Conservation (phyloP, 2,329 filamentous ascomycete species). For the Claviceps africana region DNA sequence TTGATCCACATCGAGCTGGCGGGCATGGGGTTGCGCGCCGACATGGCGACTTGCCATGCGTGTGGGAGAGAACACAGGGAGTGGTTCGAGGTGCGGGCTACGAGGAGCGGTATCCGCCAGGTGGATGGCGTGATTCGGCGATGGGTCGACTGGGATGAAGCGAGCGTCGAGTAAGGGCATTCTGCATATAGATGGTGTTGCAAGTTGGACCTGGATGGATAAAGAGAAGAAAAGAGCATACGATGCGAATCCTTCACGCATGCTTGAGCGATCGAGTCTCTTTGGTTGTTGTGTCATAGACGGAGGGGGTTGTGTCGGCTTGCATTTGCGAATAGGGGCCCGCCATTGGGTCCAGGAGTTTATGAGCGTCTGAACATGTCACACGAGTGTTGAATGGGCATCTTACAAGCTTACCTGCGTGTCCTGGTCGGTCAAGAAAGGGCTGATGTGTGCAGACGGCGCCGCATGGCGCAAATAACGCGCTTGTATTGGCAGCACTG, state of each 20-base stretch:
- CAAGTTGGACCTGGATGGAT: too few relatives aligned
- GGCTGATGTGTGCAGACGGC: too few relatives aligned
- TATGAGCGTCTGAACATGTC: too few relatives aligned
- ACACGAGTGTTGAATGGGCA: too few relatives aligned
- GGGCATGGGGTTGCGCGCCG: conserved; percentile 39
- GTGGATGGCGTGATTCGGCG: conserved; percentile 57
- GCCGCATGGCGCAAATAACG: too few relatives aligned
- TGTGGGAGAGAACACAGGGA: conserved; percentile 82
- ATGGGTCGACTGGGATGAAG: conserved; percentile 78
- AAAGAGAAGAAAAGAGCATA: too few relatives aligned
- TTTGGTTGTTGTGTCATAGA: neutral
- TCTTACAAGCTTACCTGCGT: too few relatives aligned
- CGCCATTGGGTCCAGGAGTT: too few relatives aligned
- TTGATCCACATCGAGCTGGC: conserved; percentile 82
- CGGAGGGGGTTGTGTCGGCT: neutral
- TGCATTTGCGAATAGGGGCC: too few relatives aligned
- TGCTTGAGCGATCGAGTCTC: neutral
- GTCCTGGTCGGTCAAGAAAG: too few relatives aligned
- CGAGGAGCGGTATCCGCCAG: conserved; percentile 52
- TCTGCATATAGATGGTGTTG: too few relatives aligned
- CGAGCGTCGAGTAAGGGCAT: conserved; percentile 1
- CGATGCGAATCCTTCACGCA: neutral
- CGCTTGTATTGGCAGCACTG: too few relatives aligned
- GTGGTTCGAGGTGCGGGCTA: conserved; percentile 86
- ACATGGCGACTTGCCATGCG: conserved; percentile 48